Conservation (phyloP, 352 stramenopile species). For the Phytophthora lateralis region DNA sequence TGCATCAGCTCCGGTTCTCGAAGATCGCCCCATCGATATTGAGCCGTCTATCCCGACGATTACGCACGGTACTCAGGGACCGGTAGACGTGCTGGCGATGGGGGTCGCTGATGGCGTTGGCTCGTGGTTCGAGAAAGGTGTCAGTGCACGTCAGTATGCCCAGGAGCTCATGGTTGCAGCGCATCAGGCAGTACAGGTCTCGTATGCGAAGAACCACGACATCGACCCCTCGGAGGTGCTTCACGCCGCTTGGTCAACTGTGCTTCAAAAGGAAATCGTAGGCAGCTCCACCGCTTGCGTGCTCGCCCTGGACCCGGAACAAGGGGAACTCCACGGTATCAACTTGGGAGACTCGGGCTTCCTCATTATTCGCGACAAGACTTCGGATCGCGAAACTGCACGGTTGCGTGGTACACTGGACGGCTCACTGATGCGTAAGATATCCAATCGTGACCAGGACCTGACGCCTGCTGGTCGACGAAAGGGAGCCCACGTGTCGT, state of each 20-base stretch:
- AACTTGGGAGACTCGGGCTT: constrained; percentile 95
- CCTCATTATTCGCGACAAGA: constrained; percentile 82
- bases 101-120: constrained; percentile 96
- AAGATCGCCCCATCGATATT: constrained; percentile 31
- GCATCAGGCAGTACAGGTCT: constrained; percentile 65
- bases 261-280: constrained; percentile 92
- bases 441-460: constrained; percentile 66
- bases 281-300: constrained; percentile 94
- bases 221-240: constrained; percentile 71
- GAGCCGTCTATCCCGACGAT: constrained; percentile 26
- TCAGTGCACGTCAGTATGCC: constrained; percentile 78
- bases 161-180: constrained; percentile 81
- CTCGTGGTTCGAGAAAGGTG: constrained; percentile 95
- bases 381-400: constrained; percentile 67
- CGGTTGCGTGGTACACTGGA: constrained; percentile 72
- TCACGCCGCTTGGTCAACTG: constrained; percentile 72
- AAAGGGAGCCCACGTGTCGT: constrained; percentile 85
- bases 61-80: constrained; percentile 50
- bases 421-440: constrained; percentile 74
- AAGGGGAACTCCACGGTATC: constrained; percentile 93
- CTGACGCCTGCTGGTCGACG: constrained; percentile 70
- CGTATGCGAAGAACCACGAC: constrained; percentile 60
- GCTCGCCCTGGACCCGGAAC: constrained; percentile 89
- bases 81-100: constrained; percentile 88
- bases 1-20: constrained; percentile 15